phyloP scores from a whole-genome alignment of 2,329 filamentous ascomycete species.

The Penicillium sp. region DNA sequence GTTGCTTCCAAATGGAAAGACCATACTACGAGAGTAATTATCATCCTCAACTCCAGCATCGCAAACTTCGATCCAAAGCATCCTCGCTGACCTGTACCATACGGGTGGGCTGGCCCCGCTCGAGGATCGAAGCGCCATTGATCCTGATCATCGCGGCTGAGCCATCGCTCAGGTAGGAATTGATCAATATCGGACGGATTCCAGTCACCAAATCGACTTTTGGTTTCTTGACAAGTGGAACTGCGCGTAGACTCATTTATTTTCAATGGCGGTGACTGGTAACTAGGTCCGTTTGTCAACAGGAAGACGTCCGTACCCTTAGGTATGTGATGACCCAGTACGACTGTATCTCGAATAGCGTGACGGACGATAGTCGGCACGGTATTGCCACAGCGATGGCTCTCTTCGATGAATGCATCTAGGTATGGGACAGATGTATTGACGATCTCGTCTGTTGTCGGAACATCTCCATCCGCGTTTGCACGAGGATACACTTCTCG shows the following conservation, averaged over 20 bases:
- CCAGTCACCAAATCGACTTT: not conserved
- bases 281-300: not conserved
- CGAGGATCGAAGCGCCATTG: not conserved
- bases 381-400: slow-evolving; percentile 35
- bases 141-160: not conserved
- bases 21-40: not conserved
- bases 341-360: slow-evolving; percentile 41
- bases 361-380: slow-evolving; percentile 32
- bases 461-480: not conserved
- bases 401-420: slow-evolving; percentile 49
- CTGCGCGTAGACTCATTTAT: not conserved
- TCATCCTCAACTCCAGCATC: not conserved
- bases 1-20: not conserved
- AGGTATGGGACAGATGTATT: slow-evolving; percentile 44
- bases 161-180: not conserved
- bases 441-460: slow-evolving; percentile 36
- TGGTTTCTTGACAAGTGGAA: not conserved
- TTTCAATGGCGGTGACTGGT: not conserved
- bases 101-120: not conserved
- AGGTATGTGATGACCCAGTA: slow-evolving; percentile 48
- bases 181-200: not conserved
- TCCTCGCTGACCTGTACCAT: not conserved
- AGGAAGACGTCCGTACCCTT: slow-evolving; percentile 41
- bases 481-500: not conserved
- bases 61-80: not conserved